phyloP scores from a whole-genome alignment of 129 eudicot species.

The Pseudognaphalium luteoalbum region DNA sequence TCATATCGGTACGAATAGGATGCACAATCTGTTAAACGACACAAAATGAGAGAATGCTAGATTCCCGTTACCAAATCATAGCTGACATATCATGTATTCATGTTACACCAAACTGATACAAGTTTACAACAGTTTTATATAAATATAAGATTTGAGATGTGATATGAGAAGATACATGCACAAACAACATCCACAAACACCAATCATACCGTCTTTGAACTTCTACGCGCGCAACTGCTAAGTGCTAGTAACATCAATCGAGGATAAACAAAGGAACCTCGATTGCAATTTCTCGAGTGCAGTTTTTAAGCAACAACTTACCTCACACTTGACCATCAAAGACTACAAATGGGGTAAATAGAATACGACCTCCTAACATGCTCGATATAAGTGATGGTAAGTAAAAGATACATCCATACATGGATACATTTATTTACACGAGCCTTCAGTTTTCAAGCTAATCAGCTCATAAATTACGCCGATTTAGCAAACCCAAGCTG shows the following conservation, averaged over 20 bases:
- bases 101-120: too few species aligned
- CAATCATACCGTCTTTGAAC: background rate
- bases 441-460: slow-evolving; percentile 22
- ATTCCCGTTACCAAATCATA: too few species aligned
- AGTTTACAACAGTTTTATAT: too few species aligned
- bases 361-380: background rate
- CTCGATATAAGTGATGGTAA: background rate
- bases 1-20: too few species aligned
- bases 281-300: background rate
- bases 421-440: slow-evolving; percentile 27
- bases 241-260: background rate
- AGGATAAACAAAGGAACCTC: background rate
- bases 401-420: slow-evolving; percentile 2
- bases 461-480: slow-evolving; percentile 39
- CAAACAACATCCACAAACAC: background rate
- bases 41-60: too few species aligned
- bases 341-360: background rate
- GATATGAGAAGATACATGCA: too few species aligned
- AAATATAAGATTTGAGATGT: too few species aligned
- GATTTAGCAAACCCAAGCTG: slow-evolving; percentile 84
- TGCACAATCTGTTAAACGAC: too few species aligned
- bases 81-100: too few species aligned
- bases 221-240: background rate
- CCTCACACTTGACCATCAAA: background rate
- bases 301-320: slow-evolving; percentile 9